Percentiles rank a stretch among this genome's conserved stretches.
phyloP scores from a whole-genome alignment of 441 rosid species.

The Daphne laureola region DNA sequence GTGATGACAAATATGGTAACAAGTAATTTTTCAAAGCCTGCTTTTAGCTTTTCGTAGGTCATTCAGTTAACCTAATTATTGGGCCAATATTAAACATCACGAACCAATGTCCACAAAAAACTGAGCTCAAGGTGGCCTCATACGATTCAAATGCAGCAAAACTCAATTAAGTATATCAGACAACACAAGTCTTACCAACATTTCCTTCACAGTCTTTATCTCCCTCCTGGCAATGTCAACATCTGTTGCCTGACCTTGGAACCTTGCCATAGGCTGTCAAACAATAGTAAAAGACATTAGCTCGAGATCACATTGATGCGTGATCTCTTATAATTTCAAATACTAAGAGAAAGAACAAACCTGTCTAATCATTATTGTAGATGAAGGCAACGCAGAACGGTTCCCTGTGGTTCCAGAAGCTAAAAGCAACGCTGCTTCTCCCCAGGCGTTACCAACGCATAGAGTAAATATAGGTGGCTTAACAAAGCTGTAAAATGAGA shows the following conservation, averaged over 20 bases:
- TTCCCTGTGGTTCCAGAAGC: conserved; percentile 88
- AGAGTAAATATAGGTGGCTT: conserved; percentile 84
- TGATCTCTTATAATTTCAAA: too few relatives aligned
- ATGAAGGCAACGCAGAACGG: conserved; percentile 83
- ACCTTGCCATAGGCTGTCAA: conserved; percentile 79
- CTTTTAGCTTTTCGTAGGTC: too few relatives aligned
- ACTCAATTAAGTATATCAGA: too few relatives aligned
- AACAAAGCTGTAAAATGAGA: conserved; percentile 41
- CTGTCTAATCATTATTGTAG: conserved; percentile 92
- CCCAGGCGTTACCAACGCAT: conserved; percentile 96
- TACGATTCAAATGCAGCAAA: too few relatives aligned
- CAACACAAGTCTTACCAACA: conserved; percentile 45
- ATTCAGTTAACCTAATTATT: too few relatives aligned
- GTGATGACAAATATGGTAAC: too few relatives aligned
- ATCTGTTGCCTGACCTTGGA: conserved; percentile 94
- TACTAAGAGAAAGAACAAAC: conserved; percentile 20
- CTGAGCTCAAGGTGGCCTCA: too few relatives aligned
- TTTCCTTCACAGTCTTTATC: conserved; percentile 56
- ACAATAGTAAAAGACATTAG: conserved; percentile 5
- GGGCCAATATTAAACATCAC: too few relatives aligned
- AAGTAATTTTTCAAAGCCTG: too few relatives aligned
- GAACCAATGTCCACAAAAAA: too few relatives aligned
- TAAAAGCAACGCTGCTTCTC: conserved; percentile 91
- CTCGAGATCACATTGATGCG: too few relatives aligned
- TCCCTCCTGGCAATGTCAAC: conserved; percentile 69